Evolutionary conservation across 2,329 filamentous ascomycete species (phyloP), one percentile per base, ranked within the genome.

Genomic region (Talaromyces verruculosus): DNA sequence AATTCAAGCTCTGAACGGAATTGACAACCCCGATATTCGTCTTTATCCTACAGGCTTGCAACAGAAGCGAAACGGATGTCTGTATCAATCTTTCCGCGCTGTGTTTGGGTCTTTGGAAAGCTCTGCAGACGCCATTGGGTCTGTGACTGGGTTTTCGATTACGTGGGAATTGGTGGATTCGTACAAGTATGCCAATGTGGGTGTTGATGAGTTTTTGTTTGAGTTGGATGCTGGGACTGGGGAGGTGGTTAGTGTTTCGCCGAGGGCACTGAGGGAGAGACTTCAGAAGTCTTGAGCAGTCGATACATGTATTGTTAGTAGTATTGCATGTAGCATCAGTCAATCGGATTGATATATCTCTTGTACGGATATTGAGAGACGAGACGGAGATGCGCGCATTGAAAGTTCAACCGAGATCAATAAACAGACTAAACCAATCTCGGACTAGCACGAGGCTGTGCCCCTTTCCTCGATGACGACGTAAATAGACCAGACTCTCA

Each of bases 161-260:
- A 67, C 67, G 5, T 72, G 71, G 71, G 53, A 65, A 2, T 25
- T 58, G 3, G 62, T 71, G 5, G 70, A 71, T 43, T 65, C 55
- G 0, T 17, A 64, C n/a, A 49, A 68, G 7, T 72, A 72, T 62
- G 70, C 65, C 0, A 71, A 67, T 61, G 55, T 72, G 6, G 71
- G 68, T 2, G 37, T 72, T 10, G 68, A 71, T 53, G 71, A 72
- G 51, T 72, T 72, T 63, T 39, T 69, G 19, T 71, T 72, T 15
- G 55, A 68, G 6, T 3, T 72, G 25, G 59, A 69, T 64, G 13
- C 47, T 51, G 30, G 65, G 11, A n/a, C 25, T 28, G 71, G 70
- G 5, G 2, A 66, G 51, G 71, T 62, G 10, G 61, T 63, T 8
- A 63, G 61, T 11, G 49, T 72, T 13, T 68, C 65, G 1, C 69